Evolutionary conservation across 164 flowering plant species (phyloP).

Genomic region (Liquidambar formosana): DNA sequence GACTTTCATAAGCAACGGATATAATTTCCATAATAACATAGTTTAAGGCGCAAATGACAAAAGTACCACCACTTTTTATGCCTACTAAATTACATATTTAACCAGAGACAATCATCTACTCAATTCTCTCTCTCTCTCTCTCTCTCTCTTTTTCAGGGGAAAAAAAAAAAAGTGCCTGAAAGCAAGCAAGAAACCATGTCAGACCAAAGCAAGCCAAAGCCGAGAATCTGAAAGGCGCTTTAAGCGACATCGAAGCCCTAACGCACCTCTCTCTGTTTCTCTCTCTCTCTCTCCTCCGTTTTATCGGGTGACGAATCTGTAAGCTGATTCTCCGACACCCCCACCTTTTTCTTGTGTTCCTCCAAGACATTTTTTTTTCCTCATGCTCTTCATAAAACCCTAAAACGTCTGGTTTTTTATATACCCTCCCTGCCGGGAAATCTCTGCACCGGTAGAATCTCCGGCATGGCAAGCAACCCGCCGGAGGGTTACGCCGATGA

Average conservation of each 20-base stretch:
- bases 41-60: no score
- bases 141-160: no score
- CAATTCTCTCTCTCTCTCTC: no score
- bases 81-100: no score
- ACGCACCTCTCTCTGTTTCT: not conserved
- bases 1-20: no score
- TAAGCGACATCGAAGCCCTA: not conserved
- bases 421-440: not conserved
- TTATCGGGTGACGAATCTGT: not conserved
- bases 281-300: not conserved
- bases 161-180: not conserved
- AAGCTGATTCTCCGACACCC: not conserved
- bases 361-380: not conserved
- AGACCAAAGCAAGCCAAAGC: not conserved
- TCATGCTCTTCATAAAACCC: not conserved
- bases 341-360: not conserved
- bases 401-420: not conserved
- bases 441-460: not conserved
- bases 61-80: no score
- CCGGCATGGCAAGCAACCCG: constrained; percentile 15
- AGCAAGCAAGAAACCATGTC: not conserved
- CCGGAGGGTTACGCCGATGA: constrained; percentile 30
- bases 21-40: no score
- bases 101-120: no score
- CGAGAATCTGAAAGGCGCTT: not conserved